Evolutionary conservation across 441 rosid genomes (phyloP), one percentile per base, ranked within the genome.

Genomic region (Melastoma candidum): DNA sequence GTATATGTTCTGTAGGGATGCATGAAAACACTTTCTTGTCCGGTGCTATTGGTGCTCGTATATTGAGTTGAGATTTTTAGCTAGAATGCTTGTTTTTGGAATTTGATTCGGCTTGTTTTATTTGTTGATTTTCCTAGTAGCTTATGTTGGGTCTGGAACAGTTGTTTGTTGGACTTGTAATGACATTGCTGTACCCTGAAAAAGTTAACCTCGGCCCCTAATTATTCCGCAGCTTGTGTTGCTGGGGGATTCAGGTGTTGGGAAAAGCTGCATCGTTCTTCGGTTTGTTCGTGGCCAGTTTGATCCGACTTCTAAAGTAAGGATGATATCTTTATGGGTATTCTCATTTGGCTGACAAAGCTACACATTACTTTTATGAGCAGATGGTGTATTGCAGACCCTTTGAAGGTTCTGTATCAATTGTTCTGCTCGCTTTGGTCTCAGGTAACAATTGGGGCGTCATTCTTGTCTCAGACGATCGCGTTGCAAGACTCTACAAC

Each of bases 391-490:
- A 12, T 29, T 22, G n/a, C 47, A 13, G 13, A 46, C 2, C 57
- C 10, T 60, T 12, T 17, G 10, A 60, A 47, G 13, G 52, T 27
- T 17, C 6, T 27, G 7, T 36, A 45, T 45, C 11, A 10, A 27
- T 46, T 43, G 26, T 12, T 44, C 10, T 29, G 46, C 11, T 32
- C 12, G 6, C 51, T 27, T 25, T 53, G 44, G 27, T 67, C 32
- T 39, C 89, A 92, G 97, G 98, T 92, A 26, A 92, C 98, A 68
- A 82, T 92, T 52, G 98, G 97, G 78, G 98, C 98, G 41, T 92
- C 98, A 1, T 92, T 92, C 76, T 69, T 92, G 75, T 92, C 97
- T 44, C 98, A 92, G 70, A 92, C 98, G 29, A 81, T 92, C 71
- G 87, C 98, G 44, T 74, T 92, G 79, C 97, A 88, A 76, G 98